Percentiles rank a stretch among this genome's conserved stretches.
These are phyloP conservation scores for Macrolepiota dolichaula DNA, from an alignment of 768 basidiomycete species.

Conservation along the genomic window DNA sequence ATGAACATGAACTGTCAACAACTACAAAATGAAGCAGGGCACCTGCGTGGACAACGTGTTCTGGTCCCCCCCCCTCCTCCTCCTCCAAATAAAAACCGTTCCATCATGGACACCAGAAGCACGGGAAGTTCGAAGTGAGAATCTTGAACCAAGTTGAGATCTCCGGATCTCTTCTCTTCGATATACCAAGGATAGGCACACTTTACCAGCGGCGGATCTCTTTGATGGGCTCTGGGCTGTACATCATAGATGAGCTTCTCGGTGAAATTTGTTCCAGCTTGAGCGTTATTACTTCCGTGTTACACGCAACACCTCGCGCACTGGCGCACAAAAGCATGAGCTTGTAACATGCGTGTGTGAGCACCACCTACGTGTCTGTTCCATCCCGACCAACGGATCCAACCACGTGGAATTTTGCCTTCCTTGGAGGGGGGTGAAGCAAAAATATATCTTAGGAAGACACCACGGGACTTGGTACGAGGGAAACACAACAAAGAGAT, in stretches of 20 bases:
- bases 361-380: not conserved
- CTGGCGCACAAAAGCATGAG: not conserved
- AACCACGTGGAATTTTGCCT: conserved; percentile 4
- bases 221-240: not conserved
- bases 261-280: not conserved
- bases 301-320: not conserved
- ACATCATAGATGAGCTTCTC: not conserved
- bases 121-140: conserved; percentile 7
- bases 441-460: not conserved
- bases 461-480: not conserved
- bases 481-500: not conserved
- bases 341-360: no score
- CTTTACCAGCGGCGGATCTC: not conserved
- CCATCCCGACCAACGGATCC: not conserved
- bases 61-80: not conserved
- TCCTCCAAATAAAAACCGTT: not conserved
- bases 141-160: conserved; percentile 4
- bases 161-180: not conserved
- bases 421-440: not conserved
- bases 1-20: not conserved
- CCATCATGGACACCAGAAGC: not conserved
- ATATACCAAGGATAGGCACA: not conserved
- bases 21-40: not conserved
- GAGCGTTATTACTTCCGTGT: conserved; percentile 2
- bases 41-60: not conserved